These are phyloP conservation scores for Aquilaria malaccensis DNA, from an alignment of 345 rosid genomes.

Conservation along the genomic window DNA sequence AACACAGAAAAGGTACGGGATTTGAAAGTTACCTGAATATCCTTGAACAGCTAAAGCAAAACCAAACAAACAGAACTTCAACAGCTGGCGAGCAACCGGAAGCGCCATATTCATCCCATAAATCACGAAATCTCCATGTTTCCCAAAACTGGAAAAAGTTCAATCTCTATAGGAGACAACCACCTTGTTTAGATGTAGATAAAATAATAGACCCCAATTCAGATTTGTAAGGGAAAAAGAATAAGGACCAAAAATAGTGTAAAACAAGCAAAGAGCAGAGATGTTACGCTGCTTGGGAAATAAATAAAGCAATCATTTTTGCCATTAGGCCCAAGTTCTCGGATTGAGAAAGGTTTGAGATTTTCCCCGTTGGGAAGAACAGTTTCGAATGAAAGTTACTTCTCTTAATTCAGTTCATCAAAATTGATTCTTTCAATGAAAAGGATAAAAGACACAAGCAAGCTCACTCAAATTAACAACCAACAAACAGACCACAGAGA, in stretches of 20 bases:
- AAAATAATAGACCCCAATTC: slow-evolving; percentile 4
- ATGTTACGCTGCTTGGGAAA: slow-evolving; percentile 14
- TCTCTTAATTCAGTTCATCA: not conserved
- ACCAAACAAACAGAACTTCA: slow-evolving; percentile 31
- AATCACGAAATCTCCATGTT: slow-evolving; percentile 23
- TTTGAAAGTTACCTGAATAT: slow-evolving; percentile 35
- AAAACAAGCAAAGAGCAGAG: slow-evolving; percentile 24
- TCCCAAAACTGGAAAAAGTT: slow-evolving; percentile 7
- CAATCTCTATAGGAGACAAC: slow-evolving; percentile 11
- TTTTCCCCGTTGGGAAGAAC: slow-evolving; percentile 18
- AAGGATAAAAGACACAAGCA: not conserved
- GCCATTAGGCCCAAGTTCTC: slow-evolving; percentile 6
- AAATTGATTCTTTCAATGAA: slow-evolving; percentile 1
- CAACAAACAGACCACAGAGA: slow-evolving; percentile 4
- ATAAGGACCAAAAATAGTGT: slow-evolving; percentile 20
- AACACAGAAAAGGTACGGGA: not conserved
- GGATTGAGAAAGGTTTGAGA: slow-evolving; percentile 13
- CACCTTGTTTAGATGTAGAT: slow-evolving; percentile 27
- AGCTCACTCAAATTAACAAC: slow-evolving; percentile 11
- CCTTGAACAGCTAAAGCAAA: slow-evolving; percentile 35
- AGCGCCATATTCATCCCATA: slow-evolving; percentile 42
- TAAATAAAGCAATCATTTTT: slow-evolving; percentile 20
- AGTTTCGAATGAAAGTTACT: slow-evolving; percentile 6
- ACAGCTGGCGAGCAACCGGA: slow-evolving; percentile 29
- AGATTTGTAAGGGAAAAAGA: not conserved